Evolutionary conservation across 2,329 filamentous ascomycete species (phyloP).

Genomic region (Venturia pyrina): DNA sequence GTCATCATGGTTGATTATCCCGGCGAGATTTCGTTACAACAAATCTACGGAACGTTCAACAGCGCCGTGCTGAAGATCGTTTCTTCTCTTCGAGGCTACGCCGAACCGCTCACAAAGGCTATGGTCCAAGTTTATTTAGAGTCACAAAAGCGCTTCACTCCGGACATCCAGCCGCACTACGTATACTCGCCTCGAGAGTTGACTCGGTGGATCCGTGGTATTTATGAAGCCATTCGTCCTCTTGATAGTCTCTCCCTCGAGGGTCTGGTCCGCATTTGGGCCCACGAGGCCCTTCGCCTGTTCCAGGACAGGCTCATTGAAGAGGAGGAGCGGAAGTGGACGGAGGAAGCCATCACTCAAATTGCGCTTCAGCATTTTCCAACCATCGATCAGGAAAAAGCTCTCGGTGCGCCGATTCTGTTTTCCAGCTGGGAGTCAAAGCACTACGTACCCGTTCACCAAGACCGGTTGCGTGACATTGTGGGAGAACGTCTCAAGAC

Average conservation of each 20-base stretch:
- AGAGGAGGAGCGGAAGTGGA: conserved; percentile 93
- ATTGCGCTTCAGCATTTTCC: conserved; percentile 91
- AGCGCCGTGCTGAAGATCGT: conserved; percentile 93
- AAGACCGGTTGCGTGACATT: conserved; percentile 90
- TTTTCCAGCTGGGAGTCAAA: conserved; percentile 99
- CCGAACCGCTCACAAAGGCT: conserved; percentile 84
- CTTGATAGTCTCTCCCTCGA: conserved; percentile 81
- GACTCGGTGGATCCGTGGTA: conserved; percentile 91
- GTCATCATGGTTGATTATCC: conserved; percentile 99
- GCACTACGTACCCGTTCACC: conserved; percentile 94
- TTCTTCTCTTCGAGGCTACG: conserved; percentile 86
- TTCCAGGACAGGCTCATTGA: conserved; percentile 96
- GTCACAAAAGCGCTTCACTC: conserved; percentile 88
- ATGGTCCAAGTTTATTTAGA: conserved; percentile 97
- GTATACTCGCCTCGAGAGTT: conserved; percentile 98
- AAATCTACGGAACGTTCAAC: conserved; percentile 99
- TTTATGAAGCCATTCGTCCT: conserved; percentile 93
- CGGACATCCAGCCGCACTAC: conserved; percentile 95
- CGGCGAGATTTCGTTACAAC: conserved; percentile 82
- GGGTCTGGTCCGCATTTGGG: conserved; percentile 93
- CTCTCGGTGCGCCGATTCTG: conserved; percentile 83
- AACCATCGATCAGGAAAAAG: conserved; percentile 82
- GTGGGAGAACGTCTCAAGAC: conserved; percentile 95
- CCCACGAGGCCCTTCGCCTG: conserved; percentile 87
- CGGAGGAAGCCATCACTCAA: conserved; percentile 72